Conservation (phyloP, 257 asterid genomes). For the Nicotiana noctiflora region DNA sequence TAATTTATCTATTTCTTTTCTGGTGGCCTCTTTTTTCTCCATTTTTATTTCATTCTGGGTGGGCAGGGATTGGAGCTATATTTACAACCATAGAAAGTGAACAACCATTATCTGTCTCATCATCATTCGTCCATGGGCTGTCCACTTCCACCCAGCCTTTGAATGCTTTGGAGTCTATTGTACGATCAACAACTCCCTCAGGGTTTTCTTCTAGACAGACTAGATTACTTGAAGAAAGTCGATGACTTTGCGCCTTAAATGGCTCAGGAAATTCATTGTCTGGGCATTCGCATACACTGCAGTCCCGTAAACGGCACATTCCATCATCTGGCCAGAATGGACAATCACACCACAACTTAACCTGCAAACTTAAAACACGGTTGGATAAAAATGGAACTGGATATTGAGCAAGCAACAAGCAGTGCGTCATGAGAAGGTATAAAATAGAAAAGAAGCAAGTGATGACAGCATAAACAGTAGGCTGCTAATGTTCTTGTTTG, state of each 20-base stretch:
- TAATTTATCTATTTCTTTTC: neutral
- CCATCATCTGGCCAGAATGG: constrained; percentile 74
- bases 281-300: constrained; percentile 67
- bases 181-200: constrained; percentile 54
- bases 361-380: constrained; percentile 19
- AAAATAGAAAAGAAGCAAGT: neutral
- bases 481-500: neutral
- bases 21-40: neutral
- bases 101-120: constrained; percentile 59
- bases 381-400: neutral
- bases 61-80: neutral
- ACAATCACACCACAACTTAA: constrained; percentile 70
- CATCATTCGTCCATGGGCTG: constrained; percentile 66
- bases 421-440: neutral
- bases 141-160: constrained; percentile 57
- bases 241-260: constrained; percentile 27
- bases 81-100: neutral
- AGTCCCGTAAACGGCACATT: constrained; percentile 50
- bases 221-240: constrained; percentile 34
- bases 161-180: constrained; percentile 52
- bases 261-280: constrained; percentile 55
- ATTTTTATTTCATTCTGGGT: neutral
- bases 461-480: neutral
- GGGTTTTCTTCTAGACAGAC: constrained; percentile 54
- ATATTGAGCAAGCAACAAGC: neutral